Percentiles rank a stretch among this genome's conserved stretches.
These are phyloP conservation scores for Nothophoma quercina DNA, from an alignment of 2,329 filamentous ascomycete species.

Conservation along the genomic window DNA sequence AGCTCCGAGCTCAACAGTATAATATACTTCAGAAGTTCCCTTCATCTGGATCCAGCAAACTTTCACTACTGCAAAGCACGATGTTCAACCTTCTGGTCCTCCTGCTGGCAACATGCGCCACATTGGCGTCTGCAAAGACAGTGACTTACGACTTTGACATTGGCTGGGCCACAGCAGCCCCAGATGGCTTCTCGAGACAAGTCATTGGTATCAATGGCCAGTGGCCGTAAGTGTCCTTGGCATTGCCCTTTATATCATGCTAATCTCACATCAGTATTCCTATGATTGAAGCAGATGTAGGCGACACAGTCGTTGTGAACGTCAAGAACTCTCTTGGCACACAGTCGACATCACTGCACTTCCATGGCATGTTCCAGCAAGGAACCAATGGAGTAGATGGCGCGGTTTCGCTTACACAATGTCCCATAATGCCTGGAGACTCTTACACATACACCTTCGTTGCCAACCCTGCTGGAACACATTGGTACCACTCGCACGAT, in stretches of 20 bases:
- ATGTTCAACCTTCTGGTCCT: slow-evolving; percentile 16
- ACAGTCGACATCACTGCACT: slow-evolving; percentile 71
- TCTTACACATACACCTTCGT: slow-evolving; percentile 74
- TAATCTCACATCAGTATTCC: slow-evolving; percentile 56
- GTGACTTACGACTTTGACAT: slow-evolving; percentile 61
- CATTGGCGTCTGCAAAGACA: slow-evolving; percentile 37
- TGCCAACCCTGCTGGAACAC: slow-evolving; percentile 59
- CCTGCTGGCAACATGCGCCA: slow-evolving; percentile 16
- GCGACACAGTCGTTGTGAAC: slow-evolving; percentile 73
- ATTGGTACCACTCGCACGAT: slow-evolving; percentile 73
- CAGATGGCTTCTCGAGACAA: slow-evolving; percentile 42
- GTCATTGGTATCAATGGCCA: slow-evolving; percentile 73
- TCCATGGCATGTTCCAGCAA: slow-evolving; percentile 79
- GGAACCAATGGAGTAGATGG: slow-evolving; percentile 78
- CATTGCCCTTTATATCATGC: neutral
- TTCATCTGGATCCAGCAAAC: neutral
- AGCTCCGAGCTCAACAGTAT: neutral
- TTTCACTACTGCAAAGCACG: neutral
- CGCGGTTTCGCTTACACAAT: slow-evolving; percentile 65
- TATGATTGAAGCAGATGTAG: slow-evolving; percentile 73
- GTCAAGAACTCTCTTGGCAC: slow-evolving; percentile 71
- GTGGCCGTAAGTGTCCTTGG: slow-evolving; percentile 62
- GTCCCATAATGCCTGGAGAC: slow-evolving; percentile 55
- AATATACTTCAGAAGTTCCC: neutral
- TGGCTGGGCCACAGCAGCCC: slow-evolving; percentile 55